Conservation (phyloP, 108 stramenopile species). For the Stephanodiscus minutulus region DNA sequence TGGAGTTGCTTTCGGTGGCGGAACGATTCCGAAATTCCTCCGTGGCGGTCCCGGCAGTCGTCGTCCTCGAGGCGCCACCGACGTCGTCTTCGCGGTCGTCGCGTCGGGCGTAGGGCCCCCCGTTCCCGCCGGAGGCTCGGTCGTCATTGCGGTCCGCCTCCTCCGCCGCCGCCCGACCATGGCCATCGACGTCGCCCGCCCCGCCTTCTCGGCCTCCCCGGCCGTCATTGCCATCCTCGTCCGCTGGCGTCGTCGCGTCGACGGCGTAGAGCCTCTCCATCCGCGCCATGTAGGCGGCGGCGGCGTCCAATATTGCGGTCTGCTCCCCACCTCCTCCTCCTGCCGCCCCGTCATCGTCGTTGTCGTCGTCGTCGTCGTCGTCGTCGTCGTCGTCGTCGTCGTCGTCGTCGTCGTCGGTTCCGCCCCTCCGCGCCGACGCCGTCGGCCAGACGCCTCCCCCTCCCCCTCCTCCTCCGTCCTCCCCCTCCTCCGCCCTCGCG, state of each 20-base stretch:
- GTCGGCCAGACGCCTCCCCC: not conserved
- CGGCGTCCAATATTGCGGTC: constrained; percentile 18
- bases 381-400: not conserved
- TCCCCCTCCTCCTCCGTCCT: too few relatives aligned
- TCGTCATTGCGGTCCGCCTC: not conserved
- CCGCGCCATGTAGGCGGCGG: constrained; percentile 21
- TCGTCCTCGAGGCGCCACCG: too few relatives aligned
- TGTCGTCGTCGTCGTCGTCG: not conserved
- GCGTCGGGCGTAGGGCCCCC: not conserved
- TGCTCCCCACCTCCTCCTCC: constrained; percentile 7
- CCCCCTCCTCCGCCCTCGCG: not conserved
- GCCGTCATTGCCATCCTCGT: not conserved
- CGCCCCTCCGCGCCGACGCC: not conserved
- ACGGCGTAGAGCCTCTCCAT: constrained; percentile 4
- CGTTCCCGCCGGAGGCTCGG: not conserved
- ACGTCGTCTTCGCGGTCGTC: too few relatives aligned
- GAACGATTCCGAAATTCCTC: too few relatives aligned
- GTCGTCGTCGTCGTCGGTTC: not conserved
- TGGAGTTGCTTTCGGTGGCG: too few relatives aligned
- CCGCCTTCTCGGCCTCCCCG: too few relatives aligned
- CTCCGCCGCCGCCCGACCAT: not conserved
- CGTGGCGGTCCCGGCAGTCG: too few relatives aligned
- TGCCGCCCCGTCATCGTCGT: not conserved
- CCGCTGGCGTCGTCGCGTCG: too few relatives aligned
- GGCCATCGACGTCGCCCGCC: not conserved